Evolutionary conservation across 1,139 yeast genomes (phyloP).

Genomic region (Diutina pseudorugosa): DNA sequence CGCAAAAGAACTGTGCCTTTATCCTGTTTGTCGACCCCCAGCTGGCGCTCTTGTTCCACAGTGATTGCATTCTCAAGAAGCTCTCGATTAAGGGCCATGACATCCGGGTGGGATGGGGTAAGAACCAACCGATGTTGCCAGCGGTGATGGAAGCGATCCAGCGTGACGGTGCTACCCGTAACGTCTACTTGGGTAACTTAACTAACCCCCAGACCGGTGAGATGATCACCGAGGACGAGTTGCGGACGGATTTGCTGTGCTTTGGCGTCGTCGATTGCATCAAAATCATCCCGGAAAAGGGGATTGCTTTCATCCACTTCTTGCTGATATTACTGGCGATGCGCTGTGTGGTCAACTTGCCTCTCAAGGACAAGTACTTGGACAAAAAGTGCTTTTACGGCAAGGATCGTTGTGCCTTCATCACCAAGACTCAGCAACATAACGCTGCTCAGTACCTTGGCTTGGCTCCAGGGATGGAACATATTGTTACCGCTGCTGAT

Average conservation of each 20-base stretch:
- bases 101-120: conserved; percentile 59
- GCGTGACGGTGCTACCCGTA: conserved; percentile 83
- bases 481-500: conserved; percentile 71
- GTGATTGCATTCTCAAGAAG: conserved; percentile 48
- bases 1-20: conserved; percentile 48
- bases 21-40: conserved; percentile 51
- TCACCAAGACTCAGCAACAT: conserved; percentile 91
- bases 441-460: conserved; percentile 95
- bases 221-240: conserved; percentile 46
- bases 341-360: conserved; percentile 45
- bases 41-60: conserved; percentile 47
- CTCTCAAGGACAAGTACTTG: conserved; percentile 40
- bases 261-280: conserved; percentile 48
- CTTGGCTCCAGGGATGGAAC: conserved; percentile 82
- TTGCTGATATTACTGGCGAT: conserved; percentile 46
- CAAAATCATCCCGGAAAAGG: conserved; percentile 44
- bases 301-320: conserved; percentile 51
- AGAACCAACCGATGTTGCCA: conserved; percentile 52
- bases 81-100: conserved; percentile 45
- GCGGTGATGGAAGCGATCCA: conserved; percentile 64
- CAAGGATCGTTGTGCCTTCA: conserved; percentile 57
- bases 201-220: conserved; percentile 34
- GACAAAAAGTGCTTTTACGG: conserved; percentile 51
- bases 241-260: conserved; percentile 34
- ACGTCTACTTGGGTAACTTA: conserved; percentile 73